Evolutionary conservation across 768 basidiomycete species (phyloP).

Genomic region (Phlegmacium glaucopus): DNA sequence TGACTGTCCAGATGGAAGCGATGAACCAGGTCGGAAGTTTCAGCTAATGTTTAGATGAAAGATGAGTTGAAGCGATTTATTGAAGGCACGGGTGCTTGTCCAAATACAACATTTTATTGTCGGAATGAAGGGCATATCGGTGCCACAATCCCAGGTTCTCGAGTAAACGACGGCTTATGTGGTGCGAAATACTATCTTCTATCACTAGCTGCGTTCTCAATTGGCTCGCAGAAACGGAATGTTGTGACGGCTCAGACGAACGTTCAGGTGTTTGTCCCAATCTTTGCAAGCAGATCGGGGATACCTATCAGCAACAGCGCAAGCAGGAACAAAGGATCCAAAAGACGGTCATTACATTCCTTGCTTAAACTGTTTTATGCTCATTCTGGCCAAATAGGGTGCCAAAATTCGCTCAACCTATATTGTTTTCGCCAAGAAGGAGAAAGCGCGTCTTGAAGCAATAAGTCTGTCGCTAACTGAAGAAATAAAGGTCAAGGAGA

Average conservation of each 20-base stretch:
- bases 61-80: conserved; percentile 4
- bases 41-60: background rate
- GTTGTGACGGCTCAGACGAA: conserved; percentile 97
- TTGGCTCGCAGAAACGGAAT: conserved; percentile 65
- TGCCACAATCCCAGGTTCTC: conserved; percentile 67
- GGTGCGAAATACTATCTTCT: conserved; percentile 47
- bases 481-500: conserved; percentile 62
- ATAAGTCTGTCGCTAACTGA: conserved; percentile 48
- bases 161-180: conserved; percentile 92
- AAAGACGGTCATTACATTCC: conserved; percentile 59
- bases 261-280: conserved; percentile 74
- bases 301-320: conserved; percentile 57
- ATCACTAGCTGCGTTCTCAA: conserved; percentile 11
- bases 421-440: conserved; percentile 82
- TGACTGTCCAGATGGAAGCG: conserved; percentile 92
- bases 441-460: conserved; percentile 78
- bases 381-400: conserved; percentile 49
- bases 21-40: conserved; percentile 73
- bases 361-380: background rate
- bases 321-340: conserved; percentile 76
- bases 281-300: conserved; percentile 72
- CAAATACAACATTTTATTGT: conserved; percentile 77
- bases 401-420: conserved; percentile 90
- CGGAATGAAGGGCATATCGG: conserved; percentile 87
- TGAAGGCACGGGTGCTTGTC: conserved; percentile 83